Percentiles rank a stretch among this genome's conserved stretches.
These are phyloP conservation scores for Lyophyllum decastes DNA, from an alignment of 768 basidiomycete genomes.

Conservation along the genomic window DNA sequence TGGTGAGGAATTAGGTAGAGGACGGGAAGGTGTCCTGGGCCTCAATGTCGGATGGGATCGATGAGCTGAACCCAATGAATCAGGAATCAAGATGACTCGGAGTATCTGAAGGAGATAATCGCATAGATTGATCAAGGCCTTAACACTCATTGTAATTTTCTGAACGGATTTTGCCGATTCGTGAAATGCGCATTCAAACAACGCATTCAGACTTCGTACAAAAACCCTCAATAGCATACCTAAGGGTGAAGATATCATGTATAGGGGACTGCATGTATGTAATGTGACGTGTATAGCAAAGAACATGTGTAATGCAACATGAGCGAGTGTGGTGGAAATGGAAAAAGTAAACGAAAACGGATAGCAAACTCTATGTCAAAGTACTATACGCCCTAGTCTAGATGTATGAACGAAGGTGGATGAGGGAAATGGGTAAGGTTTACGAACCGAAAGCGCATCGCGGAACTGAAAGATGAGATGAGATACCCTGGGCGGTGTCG, in stretches of 20 bases:
- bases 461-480: not conserved
- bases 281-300: not conserved
- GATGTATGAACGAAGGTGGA: not conserved
- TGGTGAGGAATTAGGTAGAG: conserved; percentile 22
- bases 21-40: not conserved
- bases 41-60: conserved; percentile 1
- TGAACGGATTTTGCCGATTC: conserved; percentile 20
- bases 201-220: too few relatives aligned
- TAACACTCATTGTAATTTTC: conserved; percentile 5
- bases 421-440: not conserved
- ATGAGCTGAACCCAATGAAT: conserved; percentile 12
- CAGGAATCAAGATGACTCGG: conserved; percentile 5
- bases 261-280: not conserved
- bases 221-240: too few relatives aligned
- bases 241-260: not conserved
- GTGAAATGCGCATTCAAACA: not conserved
- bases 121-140: conserved; percentile 17
- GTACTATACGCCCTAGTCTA: not conserved
- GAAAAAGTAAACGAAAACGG: not conserved
- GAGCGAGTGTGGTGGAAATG: not conserved
- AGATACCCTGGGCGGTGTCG: not conserved
- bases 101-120: conserved; percentile 14
- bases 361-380: not conserved
- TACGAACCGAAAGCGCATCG: not conserved
- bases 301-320: not conserved